These are phyloP conservation scores for Catharanthus roseus DNA, from an alignment of 257 asterid species.

Conservation along the genomic window DNA sequence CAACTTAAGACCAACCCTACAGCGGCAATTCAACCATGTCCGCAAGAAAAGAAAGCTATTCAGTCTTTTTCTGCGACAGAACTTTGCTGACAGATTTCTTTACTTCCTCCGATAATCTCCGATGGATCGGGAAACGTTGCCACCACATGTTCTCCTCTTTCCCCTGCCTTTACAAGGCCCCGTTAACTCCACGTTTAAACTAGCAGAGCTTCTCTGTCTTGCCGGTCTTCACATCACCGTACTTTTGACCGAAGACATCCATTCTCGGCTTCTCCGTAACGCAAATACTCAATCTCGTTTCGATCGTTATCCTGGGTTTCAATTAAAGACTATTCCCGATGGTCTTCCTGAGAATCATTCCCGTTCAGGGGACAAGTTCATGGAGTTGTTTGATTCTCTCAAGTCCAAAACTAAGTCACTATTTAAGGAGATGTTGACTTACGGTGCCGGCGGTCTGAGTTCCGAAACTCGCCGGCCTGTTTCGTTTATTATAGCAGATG, in stretches of 20 bases:
- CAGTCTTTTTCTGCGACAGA: no score
- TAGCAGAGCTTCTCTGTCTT: conserved; percentile 27
- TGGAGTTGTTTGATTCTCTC: conserved; percentile 20
- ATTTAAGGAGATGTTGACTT: conserved; percentile 29
- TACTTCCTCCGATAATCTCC: background rate
- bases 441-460: conserved; percentile 32
- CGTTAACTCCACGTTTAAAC: conserved; percentile 28
- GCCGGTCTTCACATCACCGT: conserved; percentile 23
- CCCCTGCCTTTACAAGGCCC: conserved; percentile 28
- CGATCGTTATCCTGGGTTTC: conserved; percentile 8
- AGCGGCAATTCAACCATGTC: no score
- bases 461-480: conserved; percentile 13
- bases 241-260: conserved; percentile 19
- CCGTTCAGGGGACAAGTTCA: conserved; percentile 17
- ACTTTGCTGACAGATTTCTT: no score
- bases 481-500: conserved; percentile 30
- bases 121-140: background rate
- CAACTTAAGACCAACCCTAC: no score
- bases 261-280: conserved; percentile 8
- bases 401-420: conserved; percentile 13
- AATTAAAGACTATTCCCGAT: conserved; percentile 17
- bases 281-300: conserved; percentile 13
- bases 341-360: conserved; percentile 22
- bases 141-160: conserved; percentile 17
- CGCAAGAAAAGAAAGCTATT: no score